A percentile compares a stretch with the other conserved stretches of the same genome.
Evolutionary conservation across 2,329 filamentous ascomycete species (phyloP).

Genomic region (Ustilaginoidea virens): DNA sequence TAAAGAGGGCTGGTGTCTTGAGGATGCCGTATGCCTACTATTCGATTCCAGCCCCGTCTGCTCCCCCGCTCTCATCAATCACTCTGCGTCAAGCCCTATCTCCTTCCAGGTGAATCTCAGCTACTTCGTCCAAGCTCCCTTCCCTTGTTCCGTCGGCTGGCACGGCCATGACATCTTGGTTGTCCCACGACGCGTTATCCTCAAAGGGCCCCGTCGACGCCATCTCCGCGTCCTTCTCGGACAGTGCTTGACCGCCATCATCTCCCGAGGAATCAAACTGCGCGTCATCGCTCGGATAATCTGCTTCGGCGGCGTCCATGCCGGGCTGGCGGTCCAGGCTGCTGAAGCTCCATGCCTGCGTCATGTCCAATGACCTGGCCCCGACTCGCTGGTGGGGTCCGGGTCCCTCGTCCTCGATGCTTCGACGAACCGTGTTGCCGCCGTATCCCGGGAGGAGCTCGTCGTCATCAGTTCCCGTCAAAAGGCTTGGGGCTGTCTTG

Average conservation of each 20-base stretch:
- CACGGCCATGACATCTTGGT: conserved; percentile 23
- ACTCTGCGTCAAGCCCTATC: conserved; percentile 14
- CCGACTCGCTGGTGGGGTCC: no score
- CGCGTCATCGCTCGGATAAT: conserved; percentile 26
- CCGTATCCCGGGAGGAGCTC: conserved; percentile 18
- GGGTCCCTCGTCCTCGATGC: conserved; percentile 30
- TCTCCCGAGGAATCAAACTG: conserved; percentile 26
- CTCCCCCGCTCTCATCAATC: conserved; percentile 9
- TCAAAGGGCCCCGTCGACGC: conserved; percentile 7
- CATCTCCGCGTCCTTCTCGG: conserved; percentile 18
- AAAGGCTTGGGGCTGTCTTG: conserved; percentile 18
- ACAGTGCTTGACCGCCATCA: conserved; percentile 12
- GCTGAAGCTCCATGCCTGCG: conserved; percentile 32
- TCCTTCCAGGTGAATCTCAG: conserved; percentile 34
- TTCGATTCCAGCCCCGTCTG: no score
- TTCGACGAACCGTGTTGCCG: conserved; percentile 19
- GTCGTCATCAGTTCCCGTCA: conserved; percentile 13
- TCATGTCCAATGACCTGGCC: conserved; percentile 16
- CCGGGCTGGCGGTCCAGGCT: conserved; percentile 17
- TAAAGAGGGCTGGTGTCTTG: no score
- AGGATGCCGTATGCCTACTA: no score
- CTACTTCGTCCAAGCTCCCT: conserved; percentile 26
- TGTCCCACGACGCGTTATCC: conserved; percentile 14
- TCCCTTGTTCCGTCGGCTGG: conserved; percentile 19
- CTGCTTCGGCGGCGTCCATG: conserved; percentile 17